A percentile compares a stretch with the other conserved stretches of the same genome.
phyloP scores from a whole-genome alignment of 2,329 filamentous ascomycete species.

The Cercospora sp. region DNA sequence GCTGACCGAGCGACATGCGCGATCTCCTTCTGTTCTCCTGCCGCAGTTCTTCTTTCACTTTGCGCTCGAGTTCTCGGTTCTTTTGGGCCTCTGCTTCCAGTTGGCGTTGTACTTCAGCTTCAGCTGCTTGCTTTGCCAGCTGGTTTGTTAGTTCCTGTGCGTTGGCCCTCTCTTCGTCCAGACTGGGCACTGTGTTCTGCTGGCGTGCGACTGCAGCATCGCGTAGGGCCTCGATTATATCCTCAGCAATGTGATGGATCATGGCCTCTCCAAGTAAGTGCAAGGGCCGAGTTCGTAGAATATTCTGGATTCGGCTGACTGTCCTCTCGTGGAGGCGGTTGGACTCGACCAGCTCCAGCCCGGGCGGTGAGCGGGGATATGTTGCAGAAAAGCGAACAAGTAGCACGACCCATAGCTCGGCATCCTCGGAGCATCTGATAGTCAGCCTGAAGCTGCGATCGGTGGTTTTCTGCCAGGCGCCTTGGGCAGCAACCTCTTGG shows the following conservation, averaged over 20 bases:
- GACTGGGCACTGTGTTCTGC: conserved; percentile 72
- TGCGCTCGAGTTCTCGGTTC: conserved; percentile 63
- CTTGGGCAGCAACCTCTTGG: conserved; percentile 64
- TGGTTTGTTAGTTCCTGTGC: conserved; percentile 72
- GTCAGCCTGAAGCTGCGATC: conserved; percentile 79
- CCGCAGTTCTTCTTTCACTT: conserved; percentile 69
- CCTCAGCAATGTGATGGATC: conserved; percentile 62
- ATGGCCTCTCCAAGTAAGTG: conserved; percentile 63
- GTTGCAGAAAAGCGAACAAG: conserved; percentile 81
- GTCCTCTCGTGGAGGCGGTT: conserved; percentile 68
- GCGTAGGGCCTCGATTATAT: conserved; percentile 71
- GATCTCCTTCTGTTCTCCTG: conserved; percentile 72
- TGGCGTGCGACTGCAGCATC: conserved; percentile 79
- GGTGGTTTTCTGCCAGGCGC: conserved; percentile 83
- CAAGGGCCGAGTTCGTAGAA: conserved; percentile 69
- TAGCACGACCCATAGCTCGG: conserved; percentile 70
- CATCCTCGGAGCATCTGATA: conserved; percentile 71
- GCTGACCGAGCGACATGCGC: conserved; percentile 53
- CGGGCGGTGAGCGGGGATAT: conserved; percentile 80
- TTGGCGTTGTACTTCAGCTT: conserved; percentile 44
- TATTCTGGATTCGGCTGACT: conserved; percentile 66
- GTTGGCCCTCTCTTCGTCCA: conserved; percentile 83
- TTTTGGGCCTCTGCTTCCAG: conserved; percentile 33
- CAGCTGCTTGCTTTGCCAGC: conserved; percentile 51
- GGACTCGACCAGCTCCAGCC: conserved; percentile 67